Conservation (phyloP, 306 rosid species). For the Biancaea sappan region DNA sequence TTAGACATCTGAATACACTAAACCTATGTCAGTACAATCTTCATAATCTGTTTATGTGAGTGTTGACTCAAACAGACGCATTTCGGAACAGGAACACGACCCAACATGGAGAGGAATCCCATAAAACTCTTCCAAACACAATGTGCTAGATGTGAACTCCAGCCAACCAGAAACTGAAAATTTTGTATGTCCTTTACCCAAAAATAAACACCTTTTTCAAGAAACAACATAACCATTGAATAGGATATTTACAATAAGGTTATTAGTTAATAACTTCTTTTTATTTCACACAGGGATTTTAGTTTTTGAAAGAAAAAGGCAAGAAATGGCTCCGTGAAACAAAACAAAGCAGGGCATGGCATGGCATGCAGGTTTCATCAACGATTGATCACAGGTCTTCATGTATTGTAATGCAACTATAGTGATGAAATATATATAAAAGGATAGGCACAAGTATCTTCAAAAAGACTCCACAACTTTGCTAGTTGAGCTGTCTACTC, state of each 20-base stretch:
- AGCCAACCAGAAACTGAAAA: not conserved
- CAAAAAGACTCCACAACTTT: not conserved
- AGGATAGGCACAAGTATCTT: no score
- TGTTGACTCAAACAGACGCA: not conserved
- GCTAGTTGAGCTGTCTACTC: not conserved
- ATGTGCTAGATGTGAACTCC: not conserved
- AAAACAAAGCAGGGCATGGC: not conserved
- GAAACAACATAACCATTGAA: not conserved
- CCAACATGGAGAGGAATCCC: not conserved
- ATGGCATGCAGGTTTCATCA: not conserved
- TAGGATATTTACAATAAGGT: not conserved
- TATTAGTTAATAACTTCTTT: not conserved
- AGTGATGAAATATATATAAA: not conserved
- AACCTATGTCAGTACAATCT: not conserved
- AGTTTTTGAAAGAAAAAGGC: not conserved
- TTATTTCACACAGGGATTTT: not conserved
- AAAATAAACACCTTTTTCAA: not conserved
- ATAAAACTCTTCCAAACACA: not conserved
- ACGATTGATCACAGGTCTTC: not conserved
- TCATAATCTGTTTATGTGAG: slow-evolving; percentile 1
- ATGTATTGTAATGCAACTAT: not conserved
- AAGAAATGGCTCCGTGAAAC: not conserved
- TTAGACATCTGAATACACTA: slow-evolving; percentile 51
- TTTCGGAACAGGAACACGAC: not conserved
- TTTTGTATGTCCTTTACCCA: not conserved